Percentiles rank a stretch among this genome's conserved stretches.
phyloP scores from a whole-genome alignment of 805 yeast genomes.

The Sugiyamaella boreocaroliniensis region DNA sequence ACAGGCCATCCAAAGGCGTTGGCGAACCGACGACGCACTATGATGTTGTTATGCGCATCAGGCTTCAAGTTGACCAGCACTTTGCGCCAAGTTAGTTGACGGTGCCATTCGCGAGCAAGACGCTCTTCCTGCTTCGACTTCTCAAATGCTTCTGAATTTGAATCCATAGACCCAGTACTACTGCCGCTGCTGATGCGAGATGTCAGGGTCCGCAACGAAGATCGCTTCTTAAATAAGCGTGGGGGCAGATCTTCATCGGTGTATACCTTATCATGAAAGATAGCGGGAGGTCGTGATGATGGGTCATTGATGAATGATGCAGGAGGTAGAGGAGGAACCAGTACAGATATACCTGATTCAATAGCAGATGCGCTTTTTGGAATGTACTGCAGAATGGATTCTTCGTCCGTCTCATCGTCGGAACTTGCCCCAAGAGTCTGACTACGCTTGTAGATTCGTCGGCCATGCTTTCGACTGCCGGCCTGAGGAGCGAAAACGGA shows the following conservation, averaged over 20 bases:
- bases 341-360: conserved; percentile 67
- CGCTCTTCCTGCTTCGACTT: conserved; percentile 54
- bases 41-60: conserved; percentile 91
- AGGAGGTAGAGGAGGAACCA: conserved; percentile 77
- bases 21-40: conserved; percentile 80
- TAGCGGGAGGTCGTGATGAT: conserved; percentile 50
- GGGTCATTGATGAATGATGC: conserved; percentile 65
- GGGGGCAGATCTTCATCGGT: conserved; percentile 59
- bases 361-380: conserved; percentile 68
- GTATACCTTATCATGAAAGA: conserved; percentile 79
- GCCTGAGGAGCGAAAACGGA: conserved; percentile 29
- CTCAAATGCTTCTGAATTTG: conserved; percentile 24
- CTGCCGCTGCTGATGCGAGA: conserved; percentile 1
- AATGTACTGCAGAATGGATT: conserved; percentile 16
- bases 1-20: conserved; percentile 96
- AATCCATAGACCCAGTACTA: neutral
- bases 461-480: conserved; percentile 20
- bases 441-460: conserved; percentile 22
- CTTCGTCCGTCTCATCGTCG: conserved; percentile 15
- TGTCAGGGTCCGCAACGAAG: conserved; percentile 3
- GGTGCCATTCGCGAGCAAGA: conserved; percentile 86
- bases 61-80: conserved; percentile 80
- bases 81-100: conserved; percentile 80
- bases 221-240: conserved; percentile 29
- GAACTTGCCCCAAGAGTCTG: conserved; percentile 20